Evolutionary conservation across 148 eudicot species (phyloP).

Genomic region (Arctostaphylos glauca): DNA sequence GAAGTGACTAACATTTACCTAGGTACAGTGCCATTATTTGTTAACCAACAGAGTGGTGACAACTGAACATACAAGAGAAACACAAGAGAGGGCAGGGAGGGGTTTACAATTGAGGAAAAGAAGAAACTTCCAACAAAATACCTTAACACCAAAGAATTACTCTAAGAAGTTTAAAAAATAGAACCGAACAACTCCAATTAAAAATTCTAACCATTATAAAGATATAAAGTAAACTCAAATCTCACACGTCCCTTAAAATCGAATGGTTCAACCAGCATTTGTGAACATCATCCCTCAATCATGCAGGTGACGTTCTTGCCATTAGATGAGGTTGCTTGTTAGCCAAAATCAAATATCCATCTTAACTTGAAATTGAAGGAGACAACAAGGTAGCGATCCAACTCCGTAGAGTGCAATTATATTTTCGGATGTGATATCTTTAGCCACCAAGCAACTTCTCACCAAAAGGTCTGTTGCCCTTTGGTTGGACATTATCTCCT

Average conservation of each 20-base stretch:
- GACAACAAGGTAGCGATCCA: background rate
- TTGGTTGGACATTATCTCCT: background rate
- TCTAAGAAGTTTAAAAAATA: background rate
- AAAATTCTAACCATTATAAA: background rate
- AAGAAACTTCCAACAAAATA: background rate
- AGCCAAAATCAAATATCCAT: background rate
- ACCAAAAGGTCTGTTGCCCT: background rate
- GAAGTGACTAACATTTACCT: background rate
- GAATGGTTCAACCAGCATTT: background rate
- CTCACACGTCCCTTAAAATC: background rate
- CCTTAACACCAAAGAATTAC: background rate
- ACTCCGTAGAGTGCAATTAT: too few species aligned
- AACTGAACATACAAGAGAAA: background rate
- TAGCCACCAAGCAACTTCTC: background rate
- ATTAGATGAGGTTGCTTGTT: background rate
- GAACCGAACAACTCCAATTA: background rate
- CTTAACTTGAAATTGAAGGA: background rate
- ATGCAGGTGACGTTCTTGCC: background rate
- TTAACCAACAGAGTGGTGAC: background rate
- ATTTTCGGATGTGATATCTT: background rate
- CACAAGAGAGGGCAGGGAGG: background rate
- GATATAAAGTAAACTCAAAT: background rate
- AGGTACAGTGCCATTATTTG: constrained; percentile 1
- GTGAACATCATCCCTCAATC: background rate
- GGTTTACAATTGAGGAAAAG: background rate